These are phyloP conservation scores for Musa itinerans DNA, from an alignment of 176 grass and related monocot species.

Conservation along the genomic window DNA sequence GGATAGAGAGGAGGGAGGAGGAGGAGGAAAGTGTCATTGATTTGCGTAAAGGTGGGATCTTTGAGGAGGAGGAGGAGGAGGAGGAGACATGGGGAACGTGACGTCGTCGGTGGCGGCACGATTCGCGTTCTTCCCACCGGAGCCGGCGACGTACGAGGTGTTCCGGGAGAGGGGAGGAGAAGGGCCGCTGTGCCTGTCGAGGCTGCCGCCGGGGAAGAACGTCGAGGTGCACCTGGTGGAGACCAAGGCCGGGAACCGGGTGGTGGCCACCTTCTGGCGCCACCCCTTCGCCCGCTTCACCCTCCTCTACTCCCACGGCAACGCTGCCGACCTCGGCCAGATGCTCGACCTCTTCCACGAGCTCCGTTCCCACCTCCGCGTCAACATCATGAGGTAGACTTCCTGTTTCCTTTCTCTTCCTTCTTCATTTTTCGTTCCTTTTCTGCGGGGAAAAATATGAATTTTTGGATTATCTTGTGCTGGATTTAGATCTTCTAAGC, in stretches of 20 bases:
- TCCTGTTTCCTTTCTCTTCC: not conserved
- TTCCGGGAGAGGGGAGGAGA: constrained; percentile 13
- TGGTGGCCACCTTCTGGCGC: constrained; percentile 77
- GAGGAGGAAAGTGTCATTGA: not conserved
- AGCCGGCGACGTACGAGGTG: constrained; percentile 85
- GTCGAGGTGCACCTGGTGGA: constrained; percentile 61
- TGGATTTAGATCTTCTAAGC: no score
- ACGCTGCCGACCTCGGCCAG: constrained; percentile 96
- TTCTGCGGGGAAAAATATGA: not conserved
- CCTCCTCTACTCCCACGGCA: constrained; percentile 91
- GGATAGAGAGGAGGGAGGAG: not conserved
- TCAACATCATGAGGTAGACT: constrained; percentile 96
- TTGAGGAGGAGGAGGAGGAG: not conserved
- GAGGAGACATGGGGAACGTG: constrained; percentile 73
- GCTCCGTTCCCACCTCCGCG: constrained; percentile 86
- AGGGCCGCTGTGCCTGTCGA: constrained; percentile 38
- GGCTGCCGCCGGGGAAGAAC: constrained; percentile 34
- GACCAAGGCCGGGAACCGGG: constrained; percentile 56
- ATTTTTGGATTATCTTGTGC: no score
- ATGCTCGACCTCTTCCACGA: constrained; percentile 95
- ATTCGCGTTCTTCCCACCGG: constrained; percentile 96
- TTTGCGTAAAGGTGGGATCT: not conserved
- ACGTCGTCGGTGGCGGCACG: constrained; percentile 90
- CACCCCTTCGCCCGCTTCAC: constrained; percentile 71
- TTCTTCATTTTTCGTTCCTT: not conserved